Base-by-base conservation (phyloP, 495 filamentous ascomycete species). In the Aspergillus affinis region DNA sequence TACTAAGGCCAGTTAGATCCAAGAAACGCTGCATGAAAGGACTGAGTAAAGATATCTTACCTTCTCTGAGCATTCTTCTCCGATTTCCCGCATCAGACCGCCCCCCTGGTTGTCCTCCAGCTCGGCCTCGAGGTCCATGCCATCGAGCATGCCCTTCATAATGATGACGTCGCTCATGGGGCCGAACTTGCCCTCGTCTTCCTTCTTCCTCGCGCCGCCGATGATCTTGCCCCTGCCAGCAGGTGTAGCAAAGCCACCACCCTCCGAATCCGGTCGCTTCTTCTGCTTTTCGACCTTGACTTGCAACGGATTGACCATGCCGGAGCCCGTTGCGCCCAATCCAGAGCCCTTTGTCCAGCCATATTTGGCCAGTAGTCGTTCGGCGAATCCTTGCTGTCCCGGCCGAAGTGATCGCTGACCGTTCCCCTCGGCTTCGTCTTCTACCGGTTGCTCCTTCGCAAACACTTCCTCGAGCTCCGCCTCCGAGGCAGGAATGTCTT, bases 321-420 rank as follows among this genome's bases (percentile, higher is more conserved):
- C 94, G 30, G 86, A 83, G 12, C 82, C 83, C 51, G 84, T 82
- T 2, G 90, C 91, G 60, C 94, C 94, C 13, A 98, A 82, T 3
- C 94, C 94, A 48, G 86, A 82, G 20, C 95, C 95, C 62, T 90
- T 88, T 12, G 84, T 88, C 91, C 93, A 97, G 54, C 95, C 95
- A 70, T 94, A 92, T 65, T 97, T 97, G 29, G 86, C 82, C 82
- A 98, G 89, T 30, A 96, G 81, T 23, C 92, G 88, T 57, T 90
- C 81, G 3, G 92, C 94, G 66, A 96, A 97, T 59, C 86, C 88
- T 65, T 87, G 82, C 72, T 97, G 89, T 12, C 91, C 90, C 0
- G 93, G 90, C 12, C 88, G 86, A 55, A 80, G 81, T 19, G 87
- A 87, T 30, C 87, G 86, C 26, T 80, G 78, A 4, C 71, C 75